These are phyloP conservation scores for Theileria sp. DNA, from an alignment of 169 alveolate genomes.

Conservation along the genomic window DNA sequence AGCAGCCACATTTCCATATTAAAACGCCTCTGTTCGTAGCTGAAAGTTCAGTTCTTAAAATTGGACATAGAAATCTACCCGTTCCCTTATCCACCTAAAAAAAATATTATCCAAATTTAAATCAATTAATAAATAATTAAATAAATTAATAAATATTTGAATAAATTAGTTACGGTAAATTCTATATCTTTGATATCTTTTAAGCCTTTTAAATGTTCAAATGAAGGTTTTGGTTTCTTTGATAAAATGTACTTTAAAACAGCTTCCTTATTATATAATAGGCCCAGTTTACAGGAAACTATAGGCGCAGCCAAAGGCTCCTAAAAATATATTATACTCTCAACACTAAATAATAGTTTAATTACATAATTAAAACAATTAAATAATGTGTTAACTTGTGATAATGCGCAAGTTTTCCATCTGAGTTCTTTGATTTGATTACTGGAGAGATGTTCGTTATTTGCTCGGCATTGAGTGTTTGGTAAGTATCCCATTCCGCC, in stretches of 20 bases:
- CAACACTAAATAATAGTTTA: not conserved
- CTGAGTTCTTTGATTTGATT: constrained; percentile 68
- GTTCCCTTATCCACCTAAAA: constrained; percentile 64
- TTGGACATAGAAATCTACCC: constrained; percentile 68
- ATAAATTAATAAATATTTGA: too few species aligned
- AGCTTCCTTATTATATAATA: constrained; percentile 79
- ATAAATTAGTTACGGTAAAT: constrained; percentile 33
- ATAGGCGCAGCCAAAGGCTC: constrained; percentile 81
- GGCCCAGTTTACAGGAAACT: constrained; percentile 78
- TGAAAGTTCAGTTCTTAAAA: constrained; percentile 63
- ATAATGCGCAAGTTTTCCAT: constrained; percentile 76
- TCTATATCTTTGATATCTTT: constrained; percentile 72
- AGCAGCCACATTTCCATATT: constrained; percentile 73
- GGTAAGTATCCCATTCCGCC: constrained; percentile 90
- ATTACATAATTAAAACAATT: too few species aligned
- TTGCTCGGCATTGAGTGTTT: constrained; percentile 72
- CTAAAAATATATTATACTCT: constrained; percentile 33
- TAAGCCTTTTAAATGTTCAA: constrained; percentile 72
- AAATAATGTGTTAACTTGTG: constrained; percentile 68
- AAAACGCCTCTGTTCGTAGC: constrained; percentile 72
- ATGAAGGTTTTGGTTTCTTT: constrained; percentile 65
- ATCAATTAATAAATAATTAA: not conserved
- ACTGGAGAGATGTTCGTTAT: constrained; percentile 67
- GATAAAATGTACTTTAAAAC: constrained; percentile 68
- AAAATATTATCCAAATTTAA: too few species aligned